These are phyloP conservation scores for Lasiosphaeriaceae sp. DNA, from an alignment of 495 filamentous ascomycete genomes.

Conservation along the genomic window DNA sequence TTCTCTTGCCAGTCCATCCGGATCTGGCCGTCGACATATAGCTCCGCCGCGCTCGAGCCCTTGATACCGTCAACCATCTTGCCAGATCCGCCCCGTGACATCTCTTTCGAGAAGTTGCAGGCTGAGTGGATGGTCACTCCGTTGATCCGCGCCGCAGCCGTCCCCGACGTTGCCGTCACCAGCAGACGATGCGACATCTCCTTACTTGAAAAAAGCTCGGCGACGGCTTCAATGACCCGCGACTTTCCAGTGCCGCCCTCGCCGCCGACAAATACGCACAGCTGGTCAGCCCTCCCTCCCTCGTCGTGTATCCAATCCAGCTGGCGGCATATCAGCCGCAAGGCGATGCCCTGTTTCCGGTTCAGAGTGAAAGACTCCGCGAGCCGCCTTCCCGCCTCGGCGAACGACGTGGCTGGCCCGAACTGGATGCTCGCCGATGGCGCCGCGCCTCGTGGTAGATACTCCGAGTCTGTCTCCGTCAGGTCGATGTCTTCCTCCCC, in stretches of 20 bases:
- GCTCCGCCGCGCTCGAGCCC: not conserved
- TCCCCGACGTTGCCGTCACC: not conserved
- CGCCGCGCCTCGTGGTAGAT: not conserved
- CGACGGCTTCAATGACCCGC: not conserved
- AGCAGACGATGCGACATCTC: not conserved
- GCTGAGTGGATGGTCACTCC: conserved; percentile 1
- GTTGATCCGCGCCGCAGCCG: not conserved
- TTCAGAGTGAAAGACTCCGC: conserved; percentile 1
- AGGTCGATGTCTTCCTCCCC: conserved; percentile 1
- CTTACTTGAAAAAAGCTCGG: not conserved
- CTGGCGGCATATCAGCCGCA: conserved; percentile 1
- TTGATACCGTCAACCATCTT: not conserved
- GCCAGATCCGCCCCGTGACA: not conserved
- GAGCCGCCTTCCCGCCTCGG: not conserved
- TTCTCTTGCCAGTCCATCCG: conserved; percentile 1
- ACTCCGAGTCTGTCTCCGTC: not conserved
- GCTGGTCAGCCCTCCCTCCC: not conserved
- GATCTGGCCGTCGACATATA: not conserved
- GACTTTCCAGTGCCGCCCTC: conserved; percentile 4
- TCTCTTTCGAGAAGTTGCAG: not conserved
- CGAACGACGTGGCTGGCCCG: not conserved
- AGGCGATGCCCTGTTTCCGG: not conserved
- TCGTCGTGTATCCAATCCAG: not conserved
- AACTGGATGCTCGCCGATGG: not conserved
- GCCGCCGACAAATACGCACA: conserved; percentile 1